Conservation (phyloP, 257 asterid species). For the Lantana camara region DNA sequence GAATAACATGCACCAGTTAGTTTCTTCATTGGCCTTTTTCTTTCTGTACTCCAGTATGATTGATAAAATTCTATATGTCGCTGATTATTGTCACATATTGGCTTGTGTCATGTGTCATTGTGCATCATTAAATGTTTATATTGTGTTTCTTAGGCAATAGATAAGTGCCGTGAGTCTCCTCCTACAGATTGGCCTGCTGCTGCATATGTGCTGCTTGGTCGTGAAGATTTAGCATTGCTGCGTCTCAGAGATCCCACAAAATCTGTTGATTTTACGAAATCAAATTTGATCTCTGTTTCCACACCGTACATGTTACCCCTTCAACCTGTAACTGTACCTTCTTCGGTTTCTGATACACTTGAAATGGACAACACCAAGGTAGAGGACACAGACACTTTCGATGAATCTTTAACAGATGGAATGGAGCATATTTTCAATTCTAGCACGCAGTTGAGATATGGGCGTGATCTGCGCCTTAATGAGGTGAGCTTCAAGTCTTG, state of each 20-base stretch:
- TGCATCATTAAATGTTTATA: slow-evolving; percentile 18
- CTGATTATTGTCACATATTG: slow-evolving; percentile 16
- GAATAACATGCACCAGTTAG: slow-evolving; percentile 15
- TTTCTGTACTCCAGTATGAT: slow-evolving; percentile 3
- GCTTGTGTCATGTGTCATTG: slow-evolving; percentile 13
- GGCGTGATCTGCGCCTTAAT: slow-evolving; percentile 92
- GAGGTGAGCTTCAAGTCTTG: slow-evolving; percentile 56
- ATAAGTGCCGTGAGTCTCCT: slow-evolving; percentile 95
- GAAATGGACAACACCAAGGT: slow-evolving; percentile 68
- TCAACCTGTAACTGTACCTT: slow-evolving; percentile 86
- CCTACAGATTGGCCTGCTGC: slow-evolving; percentile 96
- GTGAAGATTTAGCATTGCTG: slow-evolving; percentile 91
- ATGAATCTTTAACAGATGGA: slow-evolving; percentile 82
- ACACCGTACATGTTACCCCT: slow-evolving; percentile 89
- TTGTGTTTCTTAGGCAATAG: slow-evolving; percentile 63
- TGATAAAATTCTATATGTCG: slow-evolving; percentile 1
- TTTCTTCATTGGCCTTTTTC: not conserved
- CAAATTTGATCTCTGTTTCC: slow-evolving; percentile 68
- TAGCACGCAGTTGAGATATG: slow-evolving; percentile 88
- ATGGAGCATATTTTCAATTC: slow-evolving; percentile 95
- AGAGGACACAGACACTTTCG: slow-evolving; percentile 70
- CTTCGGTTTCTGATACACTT: slow-evolving; percentile 78
- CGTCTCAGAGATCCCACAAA: slow-evolving; percentile 57
- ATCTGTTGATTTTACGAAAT: slow-evolving; percentile 57
- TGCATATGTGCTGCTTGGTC: slow-evolving; percentile 93